Percentiles rank a stretch among this genome's conserved stretches.
Evolutionary conservation across 192 early-diverging fungal genomes (phyloP).

Genomic region (Linderina pennispora): DNA sequence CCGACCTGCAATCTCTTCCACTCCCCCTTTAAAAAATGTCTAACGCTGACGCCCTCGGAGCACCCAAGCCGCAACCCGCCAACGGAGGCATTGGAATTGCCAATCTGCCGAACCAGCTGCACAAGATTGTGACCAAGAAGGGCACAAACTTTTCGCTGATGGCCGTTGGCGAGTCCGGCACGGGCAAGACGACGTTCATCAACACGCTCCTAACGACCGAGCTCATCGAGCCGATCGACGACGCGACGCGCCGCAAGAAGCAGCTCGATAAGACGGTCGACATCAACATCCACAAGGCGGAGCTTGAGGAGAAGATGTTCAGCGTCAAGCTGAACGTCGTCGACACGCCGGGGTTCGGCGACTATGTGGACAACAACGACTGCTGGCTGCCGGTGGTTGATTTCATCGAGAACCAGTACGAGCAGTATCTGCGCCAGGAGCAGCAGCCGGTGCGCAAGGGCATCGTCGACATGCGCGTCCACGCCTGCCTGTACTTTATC

Average conservation of each 20-base stretch:
- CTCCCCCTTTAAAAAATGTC: slow-evolving; percentile 40
- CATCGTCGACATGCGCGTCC: slow-evolving; percentile 90
- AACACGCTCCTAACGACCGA: slow-evolving; percentile 97
- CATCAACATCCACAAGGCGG: slow-evolving; percentile 95
- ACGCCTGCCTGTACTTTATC: slow-evolving; percentile 98
- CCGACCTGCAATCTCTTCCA: too few relatives aligned
- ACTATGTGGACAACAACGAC: slow-evolving; percentile 90
- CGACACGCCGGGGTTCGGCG: slow-evolving; percentile 85
- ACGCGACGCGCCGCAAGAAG: slow-evolving; percentile 73
- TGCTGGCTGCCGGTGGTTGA: slow-evolving; percentile 98
- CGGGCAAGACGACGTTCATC: slow-evolving; percentile 98
- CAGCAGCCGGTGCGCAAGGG: slow-evolving; percentile 77
- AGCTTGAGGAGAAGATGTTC: slow-evolving; percentile 98
- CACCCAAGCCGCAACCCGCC: slow-evolving; percentile 26
- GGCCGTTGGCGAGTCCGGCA: slow-evolving; percentile 96
- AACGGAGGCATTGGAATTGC: slow-evolving; percentile 85
- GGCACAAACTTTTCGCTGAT: slow-evolving; percentile 95
- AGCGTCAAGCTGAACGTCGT: slow-evolving; percentile 93
- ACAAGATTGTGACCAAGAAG: slow-evolving; percentile 96
- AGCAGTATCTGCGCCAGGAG: slow-evolving; percentile 89
- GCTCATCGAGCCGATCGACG: slow-evolving; percentile 86
- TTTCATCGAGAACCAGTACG: slow-evolving; percentile 98
- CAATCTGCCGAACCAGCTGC: slow-evolving; percentile 97
- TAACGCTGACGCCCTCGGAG: slow-evolving; percentile 32
- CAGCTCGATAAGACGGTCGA: slow-evolving; percentile 94